A percentile compares a stretch with the other conserved stretches of the same genome.
These are phyloP conservation scores for Puccinia horiana DNA, from an alignment of 1,284 basidiomycete species.

Conservation along the genomic window DNA sequence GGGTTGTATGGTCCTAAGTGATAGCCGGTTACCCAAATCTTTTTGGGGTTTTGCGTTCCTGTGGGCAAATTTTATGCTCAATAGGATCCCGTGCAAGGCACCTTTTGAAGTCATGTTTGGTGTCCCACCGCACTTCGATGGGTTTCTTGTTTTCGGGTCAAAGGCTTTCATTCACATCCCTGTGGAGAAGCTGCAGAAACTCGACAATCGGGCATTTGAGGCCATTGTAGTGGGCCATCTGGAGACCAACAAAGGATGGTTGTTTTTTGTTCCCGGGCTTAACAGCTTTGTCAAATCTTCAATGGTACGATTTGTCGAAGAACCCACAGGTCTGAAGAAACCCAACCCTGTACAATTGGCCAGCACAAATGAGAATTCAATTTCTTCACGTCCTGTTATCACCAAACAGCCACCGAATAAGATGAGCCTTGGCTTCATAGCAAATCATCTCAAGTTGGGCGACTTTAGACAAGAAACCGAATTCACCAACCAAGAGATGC, in stretches of 20 bases:
- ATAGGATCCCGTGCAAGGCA: neutral
- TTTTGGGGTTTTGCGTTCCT: neutral
- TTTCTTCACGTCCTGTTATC: neutral
- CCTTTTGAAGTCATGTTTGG: neutral
- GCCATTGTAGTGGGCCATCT: neutral
- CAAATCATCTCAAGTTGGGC: neutral
- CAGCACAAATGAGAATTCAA: no score
- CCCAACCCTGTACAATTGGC: no score
- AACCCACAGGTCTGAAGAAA: no score
- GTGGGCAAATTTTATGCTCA: neutral
- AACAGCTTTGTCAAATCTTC: neutral
- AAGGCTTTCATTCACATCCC: conserved; percentile 6
- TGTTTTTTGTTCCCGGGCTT: neutral
- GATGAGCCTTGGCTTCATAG: neutral
- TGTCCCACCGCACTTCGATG: neutral
- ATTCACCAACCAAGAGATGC: neutral
- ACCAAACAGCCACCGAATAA: neutral
- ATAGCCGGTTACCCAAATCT: no score
- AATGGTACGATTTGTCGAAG: neutral
- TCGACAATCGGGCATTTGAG: neutral
- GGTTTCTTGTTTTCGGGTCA: neutral
- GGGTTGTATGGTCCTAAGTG: neutral
- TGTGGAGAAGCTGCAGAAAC: neutral
- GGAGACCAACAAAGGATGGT: conserved; percentile 10
- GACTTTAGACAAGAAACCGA: neutral